Conservation (phyloP, 805 yeast genomes). For the Candida montana region DNA sequence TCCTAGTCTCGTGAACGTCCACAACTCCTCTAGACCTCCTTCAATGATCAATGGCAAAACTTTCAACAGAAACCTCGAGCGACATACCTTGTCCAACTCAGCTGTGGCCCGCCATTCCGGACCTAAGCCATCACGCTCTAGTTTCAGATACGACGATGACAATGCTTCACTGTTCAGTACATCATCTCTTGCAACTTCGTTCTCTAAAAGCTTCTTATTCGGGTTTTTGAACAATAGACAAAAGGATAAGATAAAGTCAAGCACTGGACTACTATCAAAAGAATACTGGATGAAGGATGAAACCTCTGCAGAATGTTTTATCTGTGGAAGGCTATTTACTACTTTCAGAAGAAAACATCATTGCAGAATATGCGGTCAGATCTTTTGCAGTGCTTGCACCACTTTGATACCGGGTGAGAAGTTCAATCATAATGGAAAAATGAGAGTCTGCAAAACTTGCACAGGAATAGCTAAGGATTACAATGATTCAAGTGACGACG, state of each 20-base stretch:
- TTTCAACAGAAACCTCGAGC: background rate
- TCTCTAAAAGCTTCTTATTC: constrained; percentile 36
- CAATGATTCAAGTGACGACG: constrained; percentile 71
- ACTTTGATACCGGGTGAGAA: constrained; percentile 59
- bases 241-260: constrained; percentile 17
- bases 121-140: constrained; percentile 4
- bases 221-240: constrained; percentile 34
- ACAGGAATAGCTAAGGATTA: constrained; percentile 55
- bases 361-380: constrained; percentile 94
- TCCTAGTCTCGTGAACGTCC: constrained; percentile 16
- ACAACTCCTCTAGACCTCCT: constrained; percentile 18
- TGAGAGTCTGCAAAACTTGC: constrained; percentile 77
- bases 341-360: constrained; percentile 92
- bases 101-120: background rate
- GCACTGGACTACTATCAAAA: constrained; percentile 33
- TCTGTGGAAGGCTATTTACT: constrained; percentile 73
- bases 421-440: constrained; percentile 59
- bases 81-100: background rate
- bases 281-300: constrained; percentile 98
- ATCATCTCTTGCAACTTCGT: constrained; percentile 37
- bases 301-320: constrained; percentile 80
- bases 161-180: constrained; percentile 31
- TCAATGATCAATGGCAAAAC: constrained; percentile 15
- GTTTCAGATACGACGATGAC: constrained; percentile 28
- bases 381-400: constrained; percentile 84